phyloP scores from a whole-genome alignment of 108 stramenopile genomes.

The Pelagomonas calceolata region DNA sequence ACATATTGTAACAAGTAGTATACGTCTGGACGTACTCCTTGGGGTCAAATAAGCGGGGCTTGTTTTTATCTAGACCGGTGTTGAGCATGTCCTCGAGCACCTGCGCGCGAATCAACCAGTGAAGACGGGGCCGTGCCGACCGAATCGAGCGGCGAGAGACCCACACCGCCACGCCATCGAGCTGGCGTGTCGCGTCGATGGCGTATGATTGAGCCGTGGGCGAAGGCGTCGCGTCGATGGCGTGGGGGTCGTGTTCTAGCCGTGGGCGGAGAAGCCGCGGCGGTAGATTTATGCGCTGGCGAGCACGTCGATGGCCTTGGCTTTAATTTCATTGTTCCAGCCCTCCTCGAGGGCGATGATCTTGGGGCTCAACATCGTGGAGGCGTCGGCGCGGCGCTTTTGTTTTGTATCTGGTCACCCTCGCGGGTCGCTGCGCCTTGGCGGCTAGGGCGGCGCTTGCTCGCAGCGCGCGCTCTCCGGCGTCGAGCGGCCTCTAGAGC shows the following conservation, averaged over 20 bases:
- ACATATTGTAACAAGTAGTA: constrained; percentile 99
- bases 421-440: no score
- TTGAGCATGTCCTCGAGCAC: constrained; percentile 80
- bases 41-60: constrained; percentile 69
- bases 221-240: not conserved
- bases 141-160: no score
- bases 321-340: constrained; percentile 85
- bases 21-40: constrained; percentile 73
- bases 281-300: not conserved
- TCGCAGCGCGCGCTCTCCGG: no score
- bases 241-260: not conserved
- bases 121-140: constrained; percentile 60
- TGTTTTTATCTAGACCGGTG: constrained; percentile 57
- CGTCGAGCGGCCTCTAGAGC: no score
- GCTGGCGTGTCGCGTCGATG: not conserved
- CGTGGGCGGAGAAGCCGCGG: not conserved
- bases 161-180: no score
- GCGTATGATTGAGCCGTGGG: not conserved
- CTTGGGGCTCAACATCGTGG: not conserved
- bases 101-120: no score
- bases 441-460: no score
- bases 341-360: constrained; percentile 76
- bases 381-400: no score
- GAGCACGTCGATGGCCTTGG: constrained; percentile 58
- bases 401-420: no score